phyloP scores from a whole-genome alignment of 23 red algal genomes.

The Cyanidiococcus yangmingshanensis region DNA sequence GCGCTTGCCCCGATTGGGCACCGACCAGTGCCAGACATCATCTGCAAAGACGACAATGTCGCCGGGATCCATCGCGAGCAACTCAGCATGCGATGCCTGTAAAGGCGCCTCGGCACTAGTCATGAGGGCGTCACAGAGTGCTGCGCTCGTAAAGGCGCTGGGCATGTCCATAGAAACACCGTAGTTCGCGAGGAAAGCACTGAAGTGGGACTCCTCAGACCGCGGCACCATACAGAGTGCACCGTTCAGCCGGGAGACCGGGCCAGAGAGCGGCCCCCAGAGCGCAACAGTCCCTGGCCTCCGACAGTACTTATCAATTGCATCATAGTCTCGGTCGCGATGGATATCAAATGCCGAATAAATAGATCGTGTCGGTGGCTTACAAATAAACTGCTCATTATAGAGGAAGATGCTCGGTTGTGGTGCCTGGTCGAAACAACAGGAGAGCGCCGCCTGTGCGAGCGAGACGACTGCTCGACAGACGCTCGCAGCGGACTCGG shows the following conservation, averaged over 20 bases:
- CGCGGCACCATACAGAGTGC: conserved; percentile 2
- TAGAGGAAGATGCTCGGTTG: neutral
- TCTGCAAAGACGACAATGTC: conserved; percentile 16
- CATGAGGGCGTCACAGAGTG: neutral
- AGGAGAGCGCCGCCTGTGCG: neutral
- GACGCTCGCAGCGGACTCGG: neutral
- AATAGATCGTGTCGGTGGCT: neutral
- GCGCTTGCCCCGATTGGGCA: neutral
- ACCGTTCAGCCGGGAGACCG: conserved; percentile 2
- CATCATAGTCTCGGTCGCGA: conserved; percentile 16
- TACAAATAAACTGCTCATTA: conserved; percentile 13
- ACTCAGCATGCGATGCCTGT: neutral
- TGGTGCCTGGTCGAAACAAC: neutral
- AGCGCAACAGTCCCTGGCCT: neutral
- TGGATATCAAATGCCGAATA: conserved; percentile 2
- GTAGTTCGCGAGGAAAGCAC: neutral
- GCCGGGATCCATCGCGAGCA: neutral
- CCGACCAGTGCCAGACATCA: conserved; percentile 15
- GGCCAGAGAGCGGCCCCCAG: neutral
- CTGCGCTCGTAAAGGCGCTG: neutral
- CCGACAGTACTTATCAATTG: neutral
- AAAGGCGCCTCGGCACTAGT: conserved; percentile 5
- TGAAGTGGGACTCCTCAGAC: neutral
- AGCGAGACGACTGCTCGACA: neutral
- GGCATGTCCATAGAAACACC: neutral